Evolutionary conservation across 805 yeast species (phyloP).

Genomic region (Myxozyma nipponensis): DNA sequence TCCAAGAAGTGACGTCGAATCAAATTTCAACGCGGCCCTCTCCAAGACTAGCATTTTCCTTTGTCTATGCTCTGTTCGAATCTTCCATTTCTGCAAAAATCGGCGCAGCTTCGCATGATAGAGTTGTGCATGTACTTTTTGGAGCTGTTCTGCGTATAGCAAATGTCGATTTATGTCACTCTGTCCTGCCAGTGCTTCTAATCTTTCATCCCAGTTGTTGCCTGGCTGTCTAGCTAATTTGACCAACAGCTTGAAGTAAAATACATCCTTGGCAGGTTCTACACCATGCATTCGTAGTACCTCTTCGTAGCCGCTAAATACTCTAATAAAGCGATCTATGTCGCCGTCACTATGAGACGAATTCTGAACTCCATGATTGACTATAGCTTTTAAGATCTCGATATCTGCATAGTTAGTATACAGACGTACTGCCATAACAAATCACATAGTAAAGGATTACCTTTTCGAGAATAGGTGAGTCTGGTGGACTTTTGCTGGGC

Average conservation of each 20-base stretch:
- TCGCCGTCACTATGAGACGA: conserved; percentile 5
- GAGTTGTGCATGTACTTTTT: neutral
- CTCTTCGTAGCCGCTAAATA: conserved; percentile 20
- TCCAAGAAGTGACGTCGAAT: neutral
- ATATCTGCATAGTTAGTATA: conserved; percentile 8
- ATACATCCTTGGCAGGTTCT: conserved; percentile 18
- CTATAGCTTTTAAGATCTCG: conserved; percentile 23
- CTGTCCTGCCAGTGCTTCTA: neutral
- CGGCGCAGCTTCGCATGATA: neutral
- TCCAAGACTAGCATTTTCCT: neutral
- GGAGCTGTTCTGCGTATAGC: neutral
- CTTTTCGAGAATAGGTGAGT: neutral
- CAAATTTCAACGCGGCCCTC: neutral
- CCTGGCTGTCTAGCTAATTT: conserved; percentile 21
- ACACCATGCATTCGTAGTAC: conserved; percentile 19
- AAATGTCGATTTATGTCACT: neutral
- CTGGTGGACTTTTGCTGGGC: neutral
- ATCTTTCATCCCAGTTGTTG: conserved; percentile 20
- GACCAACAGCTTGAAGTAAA: conserved; percentile 20
- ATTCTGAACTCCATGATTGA: conserved; percentile 5
- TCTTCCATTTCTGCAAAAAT: neutral
- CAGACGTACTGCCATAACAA: neutral
- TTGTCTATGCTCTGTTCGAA: neutral
- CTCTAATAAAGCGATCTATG: conserved; percentile 14
- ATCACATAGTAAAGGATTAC: neutral